Evolutionary conservation across 371 early-diverging fungal species (phyloP).

Genomic region (Chytridiales sp.): DNA sequence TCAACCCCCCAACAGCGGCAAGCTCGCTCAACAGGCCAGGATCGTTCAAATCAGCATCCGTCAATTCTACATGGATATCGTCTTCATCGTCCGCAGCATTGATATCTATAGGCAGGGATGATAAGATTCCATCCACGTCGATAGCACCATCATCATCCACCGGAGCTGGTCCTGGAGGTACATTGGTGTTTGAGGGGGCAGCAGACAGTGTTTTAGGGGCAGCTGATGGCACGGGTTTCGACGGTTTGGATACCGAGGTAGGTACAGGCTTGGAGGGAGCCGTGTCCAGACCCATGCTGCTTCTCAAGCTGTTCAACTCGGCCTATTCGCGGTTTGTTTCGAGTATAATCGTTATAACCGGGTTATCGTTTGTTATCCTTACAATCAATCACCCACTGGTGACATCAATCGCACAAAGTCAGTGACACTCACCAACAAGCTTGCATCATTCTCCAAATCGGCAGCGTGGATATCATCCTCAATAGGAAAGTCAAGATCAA

Average conservation of each 20-base stretch:
- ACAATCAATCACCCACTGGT: no score
- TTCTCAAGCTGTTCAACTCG: slow-evolving; percentile 7
- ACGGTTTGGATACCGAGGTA: slow-evolving; percentile 1
- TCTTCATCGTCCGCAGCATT: slow-evolving; percentile 19
- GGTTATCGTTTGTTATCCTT: no score
- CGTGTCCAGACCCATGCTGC: slow-evolving; percentile 8
- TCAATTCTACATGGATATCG: slow-evolving; percentile 47
- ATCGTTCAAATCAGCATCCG: slow-evolving; percentile 57
- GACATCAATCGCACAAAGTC: no score
- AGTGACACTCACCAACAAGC: slow-evolving; percentile 18
- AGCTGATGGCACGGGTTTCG: not conserved
- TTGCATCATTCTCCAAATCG: slow-evolving; percentile 25
- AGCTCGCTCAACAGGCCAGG: slow-evolving; percentile 53
- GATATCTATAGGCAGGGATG: no score
- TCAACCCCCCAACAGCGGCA: slow-evolving; percentile 17
- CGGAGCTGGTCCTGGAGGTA: no score
- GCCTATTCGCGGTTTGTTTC: not conserved
- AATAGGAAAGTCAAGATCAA: not conserved
- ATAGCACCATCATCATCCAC: no score
- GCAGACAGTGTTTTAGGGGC: no score
- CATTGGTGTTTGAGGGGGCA: not conserved
- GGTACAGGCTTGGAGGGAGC: slow-evolving; percentile 1
- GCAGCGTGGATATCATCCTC: not conserved
- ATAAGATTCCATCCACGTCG: not conserved
- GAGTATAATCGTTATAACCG: no score